Conservation (phyloP, 23 red algal species). For the Cyanidioschyzon merolae region DNA sequence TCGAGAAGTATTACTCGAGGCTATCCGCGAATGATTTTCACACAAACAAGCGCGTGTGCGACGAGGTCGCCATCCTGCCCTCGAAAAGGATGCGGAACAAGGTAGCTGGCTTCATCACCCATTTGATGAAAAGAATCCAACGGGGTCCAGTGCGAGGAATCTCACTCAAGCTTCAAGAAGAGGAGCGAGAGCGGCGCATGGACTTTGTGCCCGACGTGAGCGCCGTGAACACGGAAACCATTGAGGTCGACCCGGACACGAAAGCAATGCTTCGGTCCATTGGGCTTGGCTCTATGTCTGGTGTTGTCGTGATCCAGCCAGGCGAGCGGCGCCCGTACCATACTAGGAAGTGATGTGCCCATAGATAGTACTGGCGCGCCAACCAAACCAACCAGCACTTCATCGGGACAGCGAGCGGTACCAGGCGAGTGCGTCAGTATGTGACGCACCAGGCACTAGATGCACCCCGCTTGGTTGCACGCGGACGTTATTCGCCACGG, state of each 20-base stretch:
- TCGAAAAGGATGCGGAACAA: constrained; percentile 96
- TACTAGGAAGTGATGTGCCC: neutral
- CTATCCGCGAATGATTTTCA: constrained; percentile 85
- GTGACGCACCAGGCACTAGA: too few species aligned
- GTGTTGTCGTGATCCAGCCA: constrained; percentile 35
- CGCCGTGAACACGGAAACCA: constrained; percentile 65
- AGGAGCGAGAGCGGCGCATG: constrained; percentile 98
- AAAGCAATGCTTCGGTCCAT: constrained; percentile 78
- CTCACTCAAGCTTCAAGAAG: constrained; percentile 96
- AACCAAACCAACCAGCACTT: too few species aligned
- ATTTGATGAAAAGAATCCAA: constrained; percentile 94
- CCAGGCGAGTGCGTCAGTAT: too few species aligned
- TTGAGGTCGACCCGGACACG: constrained; percentile 82
- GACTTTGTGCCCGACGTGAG: constrained; percentile 99
- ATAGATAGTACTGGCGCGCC: too few species aligned
- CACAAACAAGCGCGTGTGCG: constrained; percentile 99
- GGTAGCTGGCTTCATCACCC: constrained; percentile 95
- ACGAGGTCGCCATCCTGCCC: constrained; percentile 96
- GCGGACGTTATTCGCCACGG: too few species aligned
- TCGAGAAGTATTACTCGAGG: constrained; percentile 98
- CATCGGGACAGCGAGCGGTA: too few species aligned
- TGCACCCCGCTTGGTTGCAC: too few species aligned
- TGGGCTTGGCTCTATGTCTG: constrained; percentile 58
- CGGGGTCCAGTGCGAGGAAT: constrained; percentile 94
- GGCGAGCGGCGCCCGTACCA: constrained; percentile 7